Evolutionary conservation across 768 basidiomycete species (phyloP).

Genomic region (Gymnopilus dilepis): DNA sequence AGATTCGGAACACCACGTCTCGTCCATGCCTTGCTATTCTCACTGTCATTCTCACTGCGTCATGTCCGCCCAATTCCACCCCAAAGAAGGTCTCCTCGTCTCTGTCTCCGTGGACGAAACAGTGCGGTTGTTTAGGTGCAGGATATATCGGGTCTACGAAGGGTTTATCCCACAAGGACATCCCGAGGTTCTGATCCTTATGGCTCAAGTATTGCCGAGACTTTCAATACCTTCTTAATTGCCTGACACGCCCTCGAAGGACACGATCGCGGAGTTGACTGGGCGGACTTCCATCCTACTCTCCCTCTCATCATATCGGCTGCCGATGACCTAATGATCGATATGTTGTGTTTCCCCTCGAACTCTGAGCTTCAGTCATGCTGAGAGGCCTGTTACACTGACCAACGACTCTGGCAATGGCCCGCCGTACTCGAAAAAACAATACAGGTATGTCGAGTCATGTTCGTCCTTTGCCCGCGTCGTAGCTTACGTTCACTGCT

Average conservation of each 20-base stretch:
- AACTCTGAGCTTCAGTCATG: slow-evolving; percentile 96
- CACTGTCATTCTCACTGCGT: slow-evolving; percentile 99
- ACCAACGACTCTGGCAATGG: slow-evolving; percentile 94
- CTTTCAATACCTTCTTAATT: slow-evolving; percentile 91
- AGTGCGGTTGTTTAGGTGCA: slow-evolving; percentile 97
- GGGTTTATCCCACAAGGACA: slow-evolving; percentile 62
- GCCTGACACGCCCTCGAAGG: slow-evolving; percentile 98
- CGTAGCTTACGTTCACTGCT: background rate
- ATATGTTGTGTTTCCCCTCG: slow-evolving; percentile 96
- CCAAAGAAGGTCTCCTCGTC: slow-evolving; percentile 97
- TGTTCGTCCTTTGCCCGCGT: background rate
- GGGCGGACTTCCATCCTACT: slow-evolving; percentile 95
- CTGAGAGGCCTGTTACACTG: slow-evolving; percentile 89
- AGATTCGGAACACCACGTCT: slow-evolving; percentile 99
- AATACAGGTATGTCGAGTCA: slow-evolving; percentile 62
- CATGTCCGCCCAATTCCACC: slow-evolving; percentile 98
- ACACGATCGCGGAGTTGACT: slow-evolving; percentile 97
- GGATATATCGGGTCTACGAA: slow-evolving; percentile 99
- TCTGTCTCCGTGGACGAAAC: slow-evolving; percentile 99
- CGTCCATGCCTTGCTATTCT: slow-evolving; percentile 97
- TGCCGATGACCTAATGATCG: slow-evolving; percentile 96
- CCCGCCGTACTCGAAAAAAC: slow-evolving; percentile 87
- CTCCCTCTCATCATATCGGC: slow-evolving; percentile 96
- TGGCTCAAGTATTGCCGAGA: slow-evolving; percentile 79
- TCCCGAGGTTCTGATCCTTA: slow-evolving; percentile 40